Base-by-base conservation (phyloP, 2,329 filamentous ascomycete species). In the Penicillium sp. region DNA sequence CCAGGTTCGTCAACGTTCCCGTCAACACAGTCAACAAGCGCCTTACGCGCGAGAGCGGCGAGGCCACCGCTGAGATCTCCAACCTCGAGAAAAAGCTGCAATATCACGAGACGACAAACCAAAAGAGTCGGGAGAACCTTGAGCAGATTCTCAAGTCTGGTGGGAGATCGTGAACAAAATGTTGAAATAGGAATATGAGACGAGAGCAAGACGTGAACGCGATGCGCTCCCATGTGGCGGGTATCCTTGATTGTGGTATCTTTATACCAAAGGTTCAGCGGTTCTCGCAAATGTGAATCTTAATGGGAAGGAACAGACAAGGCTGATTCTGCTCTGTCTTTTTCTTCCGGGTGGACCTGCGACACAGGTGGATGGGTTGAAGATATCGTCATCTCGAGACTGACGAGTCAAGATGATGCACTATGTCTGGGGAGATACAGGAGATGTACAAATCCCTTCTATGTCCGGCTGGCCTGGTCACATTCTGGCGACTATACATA, bases 101-200 rank as follows among this genome's bases (percentile, higher is more conserved):
- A 67, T 97, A 97, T 72, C 82, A 97, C 44, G 93, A 97, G 79
- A 96, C 91, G 57, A 97, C 94, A 49, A 89, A 91, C 73, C 92
- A 96, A 80, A 99, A 97, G 71, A 96, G 92, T 76, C 87, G 89
- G 67, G 87, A 93, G 65, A 91, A 96, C 71, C 89, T 97, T 66
- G 89, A 96, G 73, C 89, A 92, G 75, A 93, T 97, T 72, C 83
- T 97, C 70, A 84, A 85, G 71, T 77, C 83, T 51, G 80, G 79
- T 21, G 77, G 78, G 17, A 69, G 65, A 60, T 68, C 72, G 29
- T 73, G 66, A 66, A 29, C 17, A 19, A 17, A 17, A 9, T 31
- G 33, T 19, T 57, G 19, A 19, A 31, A 17, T 39, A 21, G 13
- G 19, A 27, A 33, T 31, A 39, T 41, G 17, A 41, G 52, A 54